These are phyloP conservation scores for Abrus pulchellus DNA, from an alignment of 306 rosid species.

Conservation along the genomic window DNA sequence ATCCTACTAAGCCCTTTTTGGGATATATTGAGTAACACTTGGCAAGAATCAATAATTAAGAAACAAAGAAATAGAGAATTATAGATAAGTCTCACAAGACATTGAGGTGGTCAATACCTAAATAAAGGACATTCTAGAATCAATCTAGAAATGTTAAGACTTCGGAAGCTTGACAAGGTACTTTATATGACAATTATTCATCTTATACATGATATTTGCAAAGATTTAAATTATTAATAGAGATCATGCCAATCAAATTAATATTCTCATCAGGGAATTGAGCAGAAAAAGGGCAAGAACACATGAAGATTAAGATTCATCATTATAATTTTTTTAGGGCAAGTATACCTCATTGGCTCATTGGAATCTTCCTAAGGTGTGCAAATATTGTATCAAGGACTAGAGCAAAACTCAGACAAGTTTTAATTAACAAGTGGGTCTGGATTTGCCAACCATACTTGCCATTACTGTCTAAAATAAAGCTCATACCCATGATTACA, in stretches of 20 bases:
- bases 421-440: background rate
- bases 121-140: conserved; percentile 7
- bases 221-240: conserved; percentile 13
- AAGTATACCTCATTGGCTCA: conserved; percentile 9
- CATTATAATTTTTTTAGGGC: background rate
- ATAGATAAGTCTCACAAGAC: background rate
- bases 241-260: conserved; percentile 14
- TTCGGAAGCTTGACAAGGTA: background rate
- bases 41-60: conserved; percentile 19
- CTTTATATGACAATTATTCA: conserved; percentile 20
- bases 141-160: background rate
- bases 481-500: conserved; percentile 11
- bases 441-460: conserved; percentile 24
- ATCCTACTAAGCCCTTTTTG: background rate
- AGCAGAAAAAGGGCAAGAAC: conserved; percentile 29
- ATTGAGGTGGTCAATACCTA: background rate
- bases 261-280: conserved; percentile 15
- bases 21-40: background rate
- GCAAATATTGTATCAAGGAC: conserved; percentile 6
- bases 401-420: conserved; percentile 12
- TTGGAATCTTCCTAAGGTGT: conserved; percentile 2
- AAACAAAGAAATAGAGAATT: conserved; percentile 6
- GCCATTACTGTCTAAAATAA: background rate
- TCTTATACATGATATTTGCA: conserved; percentile 23
- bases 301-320: background rate